Conservation (phyloP, 208 protist genomes). For the Wallacemonas sp. region DNA sequence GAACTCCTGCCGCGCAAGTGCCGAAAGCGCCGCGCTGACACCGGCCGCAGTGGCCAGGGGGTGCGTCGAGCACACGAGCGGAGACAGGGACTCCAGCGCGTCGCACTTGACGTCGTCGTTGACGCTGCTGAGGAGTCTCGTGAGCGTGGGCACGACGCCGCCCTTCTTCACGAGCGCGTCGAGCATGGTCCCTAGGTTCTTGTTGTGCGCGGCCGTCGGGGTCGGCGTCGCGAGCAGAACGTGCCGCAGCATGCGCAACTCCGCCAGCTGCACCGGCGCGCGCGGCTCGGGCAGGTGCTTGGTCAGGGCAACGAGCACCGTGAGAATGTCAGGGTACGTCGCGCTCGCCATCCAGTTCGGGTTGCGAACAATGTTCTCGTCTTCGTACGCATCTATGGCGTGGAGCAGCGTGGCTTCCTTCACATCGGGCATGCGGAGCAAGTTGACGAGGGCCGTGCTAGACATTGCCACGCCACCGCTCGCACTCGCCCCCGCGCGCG, state of each 20-base stretch:
- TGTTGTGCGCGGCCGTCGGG: constrained; percentile 28
- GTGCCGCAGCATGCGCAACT: constrained; percentile 66
- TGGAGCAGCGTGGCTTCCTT: constrained; percentile 77
- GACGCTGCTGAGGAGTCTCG: constrained; percentile 81
- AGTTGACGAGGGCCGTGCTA: constrained; percentile 50
- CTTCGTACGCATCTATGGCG: constrained; percentile 71
- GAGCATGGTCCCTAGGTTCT: constrained; percentile 39
- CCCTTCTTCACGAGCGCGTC: constrained; percentile 55
- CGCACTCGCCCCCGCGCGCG: not conserved
- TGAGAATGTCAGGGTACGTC: constrained; percentile 42
- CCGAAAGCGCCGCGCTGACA: constrained; percentile 26
- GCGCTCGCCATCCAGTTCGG: constrained; percentile 35
- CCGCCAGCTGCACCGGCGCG: constrained; percentile 77
- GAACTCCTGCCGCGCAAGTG: constrained; percentile 62
- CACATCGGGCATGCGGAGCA: constrained; percentile 77
- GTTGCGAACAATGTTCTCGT: constrained; percentile 28
- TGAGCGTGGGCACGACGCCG: constrained; percentile 47
- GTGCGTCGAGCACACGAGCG: constrained; percentile 61
- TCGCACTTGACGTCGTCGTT: constrained; percentile 93
- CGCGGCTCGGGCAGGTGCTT: constrained; percentile 70
- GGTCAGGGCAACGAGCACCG: constrained; percentile 55
- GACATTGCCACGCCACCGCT: constrained; percentile 21
- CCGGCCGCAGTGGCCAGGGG: constrained; percentile 7
- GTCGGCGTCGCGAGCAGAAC: constrained; percentile 54
- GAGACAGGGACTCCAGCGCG: constrained; percentile 73